These are phyloP conservation scores for Nelumbo lutea DNA, from an alignment of 164 flowering plant species.

Conservation along the genomic window DNA sequence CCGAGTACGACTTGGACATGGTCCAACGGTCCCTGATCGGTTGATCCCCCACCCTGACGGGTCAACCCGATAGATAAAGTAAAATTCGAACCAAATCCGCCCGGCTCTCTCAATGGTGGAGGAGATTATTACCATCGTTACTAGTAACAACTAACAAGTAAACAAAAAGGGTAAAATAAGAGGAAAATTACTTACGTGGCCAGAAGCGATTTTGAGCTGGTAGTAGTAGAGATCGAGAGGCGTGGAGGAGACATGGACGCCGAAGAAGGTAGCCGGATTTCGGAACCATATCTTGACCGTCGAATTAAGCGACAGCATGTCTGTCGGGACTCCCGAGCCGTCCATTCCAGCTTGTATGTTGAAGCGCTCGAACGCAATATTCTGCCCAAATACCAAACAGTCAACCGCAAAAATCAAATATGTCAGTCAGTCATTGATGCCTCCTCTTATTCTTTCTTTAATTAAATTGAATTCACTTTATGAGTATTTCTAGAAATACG, in stretches of 20 bases:
- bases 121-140: too few species aligned
- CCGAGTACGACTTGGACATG: too few species aligned
- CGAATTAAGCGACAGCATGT: constrained; percentile 73
- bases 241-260: constrained; percentile 73
- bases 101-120: too few species aligned
- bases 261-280: constrained; percentile 78
- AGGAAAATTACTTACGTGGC: constrained; percentile 39
- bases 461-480: too few species aligned
- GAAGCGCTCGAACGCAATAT: constrained; percentile 52
- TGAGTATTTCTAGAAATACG: too few species aligned
- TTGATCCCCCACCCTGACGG: too few species aligned
- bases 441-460: too few species aligned
- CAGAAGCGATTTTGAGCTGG: constrained; percentile 69
- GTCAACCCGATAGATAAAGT: too few species aligned
- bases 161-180: background rate
- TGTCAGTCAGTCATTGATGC: too few species aligned
- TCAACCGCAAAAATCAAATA: background rate
- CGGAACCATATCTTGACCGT: constrained; percentile 58
- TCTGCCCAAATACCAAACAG: constrained; percentile 30
- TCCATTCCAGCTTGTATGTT: constrained; percentile 75
- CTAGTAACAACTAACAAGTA: too few species aligned
- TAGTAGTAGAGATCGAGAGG: constrained; percentile 54
- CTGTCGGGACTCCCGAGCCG: constrained; percentile 67
- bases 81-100: too few species aligned
- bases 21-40: too few species aligned